These are phyloP conservation scores for Gonium pectorale DNA, from an alignment of 139 green algal species.

Conservation along the genomic window DNA sequence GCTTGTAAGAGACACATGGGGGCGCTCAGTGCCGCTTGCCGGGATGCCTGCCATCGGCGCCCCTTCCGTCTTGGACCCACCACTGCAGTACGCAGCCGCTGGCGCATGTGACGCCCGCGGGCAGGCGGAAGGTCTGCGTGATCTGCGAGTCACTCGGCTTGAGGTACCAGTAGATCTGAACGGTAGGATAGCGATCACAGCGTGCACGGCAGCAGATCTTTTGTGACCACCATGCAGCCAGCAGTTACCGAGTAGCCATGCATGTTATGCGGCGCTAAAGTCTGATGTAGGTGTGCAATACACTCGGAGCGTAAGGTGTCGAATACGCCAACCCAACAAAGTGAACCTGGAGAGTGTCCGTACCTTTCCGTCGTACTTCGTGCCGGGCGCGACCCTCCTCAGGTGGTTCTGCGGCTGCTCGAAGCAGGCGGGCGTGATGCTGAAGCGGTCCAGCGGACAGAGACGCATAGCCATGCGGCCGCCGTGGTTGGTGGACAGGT, in stretches of 20 bases:
- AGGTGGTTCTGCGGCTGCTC: slow-evolving; percentile 31
- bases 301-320: no score
- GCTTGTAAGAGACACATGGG: no score
- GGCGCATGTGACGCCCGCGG: slow-evolving; percentile 13
- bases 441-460: slow-evolving; percentile 23
- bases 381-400: neutral
- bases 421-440: slow-evolving; percentile 29
- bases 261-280: no score
- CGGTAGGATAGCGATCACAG: neutral
- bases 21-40: no score
- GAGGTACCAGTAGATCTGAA: slow-evolving; percentile 24
- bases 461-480: slow-evolving; percentile 43
- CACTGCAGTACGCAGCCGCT: slow-evolving; percentile 45
- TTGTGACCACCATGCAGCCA: no score
- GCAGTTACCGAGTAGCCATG: no score
- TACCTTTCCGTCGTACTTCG: slow-evolving; percentile 29
- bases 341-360: no score
- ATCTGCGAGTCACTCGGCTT: slow-evolving; percentile 13
- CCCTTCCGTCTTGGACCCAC: no score
- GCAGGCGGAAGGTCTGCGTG: slow-evolving; percentile 37
- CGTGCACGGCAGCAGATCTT: no score
- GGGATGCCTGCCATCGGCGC: no score
- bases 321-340: no score
- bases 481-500: slow-evolving; percentile 36
- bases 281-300: no score